These are phyloP conservation scores for Blakeslea trispora DNA, from an alignment of 371 early-diverging fungal genomes.

Conservation along the genomic window DNA sequence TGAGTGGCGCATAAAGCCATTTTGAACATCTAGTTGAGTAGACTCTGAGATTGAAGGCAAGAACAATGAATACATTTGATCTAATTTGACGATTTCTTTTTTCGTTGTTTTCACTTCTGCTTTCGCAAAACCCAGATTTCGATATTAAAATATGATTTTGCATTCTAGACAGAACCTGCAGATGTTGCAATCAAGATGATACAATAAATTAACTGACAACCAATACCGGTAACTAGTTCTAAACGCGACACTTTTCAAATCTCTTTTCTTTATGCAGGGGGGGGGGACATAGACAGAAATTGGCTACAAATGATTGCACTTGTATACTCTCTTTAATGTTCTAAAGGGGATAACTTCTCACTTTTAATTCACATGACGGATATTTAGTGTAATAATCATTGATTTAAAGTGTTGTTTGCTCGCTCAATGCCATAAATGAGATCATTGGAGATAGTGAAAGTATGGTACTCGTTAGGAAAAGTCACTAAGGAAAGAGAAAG, in stretches of 20 bases:
- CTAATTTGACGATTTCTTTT: no score
- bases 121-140: no score
- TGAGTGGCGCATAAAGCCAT: no score
- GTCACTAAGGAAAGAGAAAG: slow-evolving; percentile 15
- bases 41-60: no score
- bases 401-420: slow-evolving; percentile 8
- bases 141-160: no score
- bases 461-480: slow-evolving; percentile 29
- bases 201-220: slow-evolving; percentile 24
- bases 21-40: no score
- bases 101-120: no score
- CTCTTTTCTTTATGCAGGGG: slow-evolving; percentile 39
- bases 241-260: slow-evolving; percentile 40
- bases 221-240: slow-evolving; percentile 36
- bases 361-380: slow-evolving; percentile 14
- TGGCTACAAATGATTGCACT: slow-evolving; percentile 34
- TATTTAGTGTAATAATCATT: slow-evolving; percentile 4
- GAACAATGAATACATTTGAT: no score
- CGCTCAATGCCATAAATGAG: slow-evolving; percentile 35
- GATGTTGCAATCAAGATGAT: slow-evolving; percentile 25
- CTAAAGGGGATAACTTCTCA: slow-evolving; percentile 27
- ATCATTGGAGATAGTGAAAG: slow-evolving; percentile 35
- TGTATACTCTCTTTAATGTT: no score
- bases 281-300: slow-evolving; percentile 36
- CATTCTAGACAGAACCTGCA: slow-evolving; percentile 24